Evolutionary conservation across 768 basidiomycete species (phyloP).

Genomic region (Podaxis pistillaris): DNA sequence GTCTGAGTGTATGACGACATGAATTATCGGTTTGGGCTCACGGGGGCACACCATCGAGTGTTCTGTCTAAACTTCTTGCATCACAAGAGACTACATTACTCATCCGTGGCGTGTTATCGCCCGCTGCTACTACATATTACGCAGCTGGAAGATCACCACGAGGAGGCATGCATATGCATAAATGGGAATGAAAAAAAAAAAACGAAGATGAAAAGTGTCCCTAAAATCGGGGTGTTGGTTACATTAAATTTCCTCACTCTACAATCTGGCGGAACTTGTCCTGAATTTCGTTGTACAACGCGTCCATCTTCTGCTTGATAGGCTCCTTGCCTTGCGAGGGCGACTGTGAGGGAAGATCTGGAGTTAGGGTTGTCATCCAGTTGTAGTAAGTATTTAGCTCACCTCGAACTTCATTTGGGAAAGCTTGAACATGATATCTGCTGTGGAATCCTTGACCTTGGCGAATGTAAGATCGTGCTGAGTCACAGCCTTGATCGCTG

Average conservation of each 20-base stretch:
- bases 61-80: background rate
- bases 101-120: too few species aligned
- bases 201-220: background rate
- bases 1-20: conserved; percentile 14
- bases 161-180: background rate
- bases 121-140: background rate
- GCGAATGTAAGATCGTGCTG: conserved; percentile 82
- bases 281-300: conserved; percentile 80
- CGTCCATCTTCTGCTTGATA: conserved; percentile 81
- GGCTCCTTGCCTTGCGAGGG: conserved; percentile 88
- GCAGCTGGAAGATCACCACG: too few species aligned
- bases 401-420: conserved; percentile 99
- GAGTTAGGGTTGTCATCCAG: background rate
- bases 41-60: background rate
- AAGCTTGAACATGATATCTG: conserved; percentile 94
- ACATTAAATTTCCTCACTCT: conserved; percentile 45
- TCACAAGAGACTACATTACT: background rate
- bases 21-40: background rate
- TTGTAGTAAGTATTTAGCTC: conserved; percentile 20
- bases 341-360: conserved; percentile 51
- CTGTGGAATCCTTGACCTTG: conserved; percentile 81
- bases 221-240: background rate
- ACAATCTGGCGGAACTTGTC: conserved; percentile 89
- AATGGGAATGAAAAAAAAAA: background rate
- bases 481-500: conserved; percentile 82